A percentile compares a stretch with the other conserved stretches of the same genome.
Evolutionary conservation across 306 rosid genomes (phyloP).

Genomic region (Vigna radiata): DNA sequence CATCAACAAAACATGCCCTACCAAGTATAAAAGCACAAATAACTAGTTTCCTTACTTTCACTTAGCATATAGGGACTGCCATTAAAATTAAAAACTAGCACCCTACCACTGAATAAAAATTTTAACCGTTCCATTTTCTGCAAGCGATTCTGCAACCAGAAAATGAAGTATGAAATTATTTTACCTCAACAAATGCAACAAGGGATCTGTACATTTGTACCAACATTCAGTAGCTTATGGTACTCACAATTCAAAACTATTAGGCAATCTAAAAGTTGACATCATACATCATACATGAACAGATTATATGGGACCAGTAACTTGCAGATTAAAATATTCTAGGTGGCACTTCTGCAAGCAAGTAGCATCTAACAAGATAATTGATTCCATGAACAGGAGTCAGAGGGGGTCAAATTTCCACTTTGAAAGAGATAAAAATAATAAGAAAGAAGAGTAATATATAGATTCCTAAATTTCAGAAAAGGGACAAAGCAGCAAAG

Average conservation of each 20-base stretch:
- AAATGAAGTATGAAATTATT: slow-evolving; percentile 28
- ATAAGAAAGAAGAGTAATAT: slow-evolving; percentile 38
- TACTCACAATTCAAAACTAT: slow-evolving; percentile 40
- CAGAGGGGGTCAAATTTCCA: slow-evolving; percentile 43
- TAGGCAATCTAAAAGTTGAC: slow-evolving; percentile 34
- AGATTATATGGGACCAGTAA: slow-evolving; percentile 45
- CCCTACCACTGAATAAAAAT: slow-evolving; percentile 30
- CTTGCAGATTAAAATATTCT: slow-evolving; percentile 41
- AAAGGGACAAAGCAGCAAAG: slow-evolving; percentile 45
- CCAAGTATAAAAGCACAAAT: slow-evolving; percentile 36
- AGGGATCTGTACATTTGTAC: slow-evolving; percentile 37
- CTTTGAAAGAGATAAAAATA: slow-evolving; percentile 46
- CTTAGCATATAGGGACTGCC: slow-evolving; percentile 22
- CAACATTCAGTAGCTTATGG: slow-evolving; percentile 31
- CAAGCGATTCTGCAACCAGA: slow-evolving; percentile 29
- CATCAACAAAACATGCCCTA: slow-evolving; percentile 37
- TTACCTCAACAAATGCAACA: slow-evolving; percentile 43
- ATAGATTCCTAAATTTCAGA: slow-evolving; percentile 49
- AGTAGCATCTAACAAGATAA: slow-evolving; percentile 46
- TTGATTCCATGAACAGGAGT: slow-evolving; percentile 35
- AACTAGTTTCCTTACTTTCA: slow-evolving; percentile 21
- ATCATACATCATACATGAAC: slow-evolving; percentile 39
- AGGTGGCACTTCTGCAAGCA: slow-evolving; percentile 48
- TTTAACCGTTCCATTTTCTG: slow-evolving; percentile 32
- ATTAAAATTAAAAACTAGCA: slow-evolving; percentile 22